These are phyloP conservation scores for Cercophora sp. DNA, from an alignment of 495 filamentous ascomycete genomes.

Conservation along the genomic window DNA sequence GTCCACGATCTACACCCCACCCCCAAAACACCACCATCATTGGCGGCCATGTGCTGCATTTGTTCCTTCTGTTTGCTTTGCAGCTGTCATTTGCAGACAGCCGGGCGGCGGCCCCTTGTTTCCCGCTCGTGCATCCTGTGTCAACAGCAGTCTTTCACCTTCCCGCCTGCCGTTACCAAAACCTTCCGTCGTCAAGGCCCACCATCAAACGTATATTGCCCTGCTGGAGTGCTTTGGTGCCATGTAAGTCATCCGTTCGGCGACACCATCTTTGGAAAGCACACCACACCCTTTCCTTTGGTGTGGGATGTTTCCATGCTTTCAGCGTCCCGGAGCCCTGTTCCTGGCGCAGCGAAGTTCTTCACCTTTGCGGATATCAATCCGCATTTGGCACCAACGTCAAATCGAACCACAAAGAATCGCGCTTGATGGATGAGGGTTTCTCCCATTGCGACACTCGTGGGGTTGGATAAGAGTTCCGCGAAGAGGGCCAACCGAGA, in stretches of 20 bases:
- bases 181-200: constrained; percentile 5
- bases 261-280: constrained; percentile 23
- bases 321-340: no score
- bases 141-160: not conserved
- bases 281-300: constrained; percentile 3
- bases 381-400: no score
- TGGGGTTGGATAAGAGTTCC: no score
- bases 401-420: no score
- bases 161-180: not conserved
- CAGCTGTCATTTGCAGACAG: constrained; percentile 19
- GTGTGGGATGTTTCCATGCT: no score
- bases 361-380: no score
- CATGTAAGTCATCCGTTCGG: constrained; percentile 31
- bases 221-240: constrained; percentile 11
- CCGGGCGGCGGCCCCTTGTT: constrained; percentile 25
- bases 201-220: constrained; percentile 4
- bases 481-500: no score
- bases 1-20: constrained; percentile 21
- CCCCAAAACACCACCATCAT: constrained; percentile 5
- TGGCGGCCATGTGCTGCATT: not conserved
- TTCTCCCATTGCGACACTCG: no score
- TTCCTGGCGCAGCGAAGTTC: no score
- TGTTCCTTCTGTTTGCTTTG: constrained; percentile 16
- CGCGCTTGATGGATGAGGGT: no score
- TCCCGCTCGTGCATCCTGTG: constrained; percentile 31